Evolutionary conservation across 768 basidiomycete genomes (phyloP), one percentile per base, ranked within the genome.

Genomic region (Amanita brunnescens): DNA sequence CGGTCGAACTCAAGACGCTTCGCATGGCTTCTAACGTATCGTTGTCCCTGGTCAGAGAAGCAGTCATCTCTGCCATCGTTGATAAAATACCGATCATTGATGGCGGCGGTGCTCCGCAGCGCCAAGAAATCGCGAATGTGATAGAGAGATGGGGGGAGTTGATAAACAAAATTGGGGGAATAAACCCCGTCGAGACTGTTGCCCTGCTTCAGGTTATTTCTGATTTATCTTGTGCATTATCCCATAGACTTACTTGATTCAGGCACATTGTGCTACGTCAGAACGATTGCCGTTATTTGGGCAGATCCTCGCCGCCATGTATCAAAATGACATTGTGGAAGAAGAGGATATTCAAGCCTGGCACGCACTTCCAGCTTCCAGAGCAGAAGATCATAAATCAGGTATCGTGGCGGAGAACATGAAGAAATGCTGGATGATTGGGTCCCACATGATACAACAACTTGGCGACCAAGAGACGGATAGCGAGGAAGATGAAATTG

Each of bases 1-100:
- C 89, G 0, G 87, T 98, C 55, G 95, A 98, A 64, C 77, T 98
- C 54, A 92, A 95, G 70, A 96, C 95, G 39, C 78, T 99, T 40
- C 87, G 94, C 44, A 95, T 98, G 91, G 91, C 92, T 32, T 89
- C 86, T 60, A 98, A 97, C 60, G 95, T 97, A 23, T 79, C 89
- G 9, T 75, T 96, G 16, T 78, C 77, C n/a, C 75, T 82, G 46
- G 93, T 96, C 13, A 77, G 88, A 47, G 87, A 93, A 65, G 87
- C 87, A 13, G 90, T 97, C n/a, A 75, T 97, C 33, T 76, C 76
- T n/a, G 87, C 82, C 34, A 75, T 98, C 52, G 82, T 95, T 50
- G 80, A 82, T 53, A 77, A 78, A 53, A 83, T 93, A 41, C 71
- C 70, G 44, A 67, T 91, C 37, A 73, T 82, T 1, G 77, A 78